Base-by-base conservation (phyloP, 1,284 basidiomycete genomes). In the Schizophyllum amplum region DNA sequence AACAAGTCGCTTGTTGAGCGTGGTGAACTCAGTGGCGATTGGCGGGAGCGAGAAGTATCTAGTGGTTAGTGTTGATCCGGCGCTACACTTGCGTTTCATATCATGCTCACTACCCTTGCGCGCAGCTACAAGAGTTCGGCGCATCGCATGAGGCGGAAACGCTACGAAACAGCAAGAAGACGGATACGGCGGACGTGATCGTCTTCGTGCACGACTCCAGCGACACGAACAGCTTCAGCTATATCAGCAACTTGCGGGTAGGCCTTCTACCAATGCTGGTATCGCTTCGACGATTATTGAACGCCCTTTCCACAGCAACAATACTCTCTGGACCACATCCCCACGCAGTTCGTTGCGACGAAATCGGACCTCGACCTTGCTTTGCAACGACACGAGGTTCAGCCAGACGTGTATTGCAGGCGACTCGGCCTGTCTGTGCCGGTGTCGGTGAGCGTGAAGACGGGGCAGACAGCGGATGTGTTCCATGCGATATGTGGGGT, bases 191-290 rank as follows among this genome's bases (percentile, higher is more conserved):
- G 23, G 96, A 98, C 72, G 91, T 98, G 52, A 89, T 98, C 62
- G 83, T 97, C 59, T 98, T 95, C 70, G 93, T 98, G 46, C 90
- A 98, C 70, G 96, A 99, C 72, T 97, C 94, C 56, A 94, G 92
- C 68, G 97, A 99, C 70, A 98, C 97, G 24, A 98, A 98, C 71
- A 98, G 94, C 11, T 99, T 99, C 70, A 95, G 92, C 53, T 98
- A 99, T 74, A 94, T 99, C 67, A 96, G 93, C 63, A 98, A 98
- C 74, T 75, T 98, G 66, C 80, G 94, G 69, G 92, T 94, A 68
- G 68, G 89, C 33, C n/a, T 57, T 52, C 47, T 23, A 5, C n/a
- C 22, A 23, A 6, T 49, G 5, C n/a, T 23, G 5, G n/a, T 49
- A 5, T n/a, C n/a, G n/a, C 22, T n/a, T 49, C 5, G 7, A 49